Evolutionary conservation across 352 stramenopile species (phyloP), one percentile per base, ranked within the genome.

Genomic region (Globisporangium paddicum): DNA sequence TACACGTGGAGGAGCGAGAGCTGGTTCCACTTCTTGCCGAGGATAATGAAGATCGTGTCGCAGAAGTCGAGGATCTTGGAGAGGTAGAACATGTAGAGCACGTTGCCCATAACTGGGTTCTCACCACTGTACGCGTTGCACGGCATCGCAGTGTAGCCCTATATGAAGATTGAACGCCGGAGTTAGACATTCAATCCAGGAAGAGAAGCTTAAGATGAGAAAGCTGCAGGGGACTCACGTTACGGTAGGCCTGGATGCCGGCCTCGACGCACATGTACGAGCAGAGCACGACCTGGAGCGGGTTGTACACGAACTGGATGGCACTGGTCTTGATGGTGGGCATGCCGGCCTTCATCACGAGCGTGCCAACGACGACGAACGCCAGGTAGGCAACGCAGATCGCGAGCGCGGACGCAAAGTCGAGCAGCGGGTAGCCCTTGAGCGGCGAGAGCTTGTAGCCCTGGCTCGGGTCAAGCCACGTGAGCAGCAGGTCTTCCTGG

Each of bases 31-130:
- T 98, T 98, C 77, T 98, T 98, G 62, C 94, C 91, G 25, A 98
- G 64, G 57, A 99, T 92, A 70, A 99, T 99, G 79, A 99, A 99
- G 73, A 99, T 88, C 35, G 93, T 98, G 78, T 98, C 92, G 58
- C 75, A 73, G 57, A 96, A 95, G 65, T 98, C 92, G 19, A 97
- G 72, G 40, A 97, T 75, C 84, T 99, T 99, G 58, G 90, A 98
- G 55, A 99, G 74, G 82, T 98, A 99, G 72, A 99, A 99, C 16
- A 99, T 77, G 88, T 97, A 99, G 11, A 99, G 66, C 25, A 99
- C 70, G 69, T 98, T 97, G 57, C 80, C 90, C 69, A 99, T 85
- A 49, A 98, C 76, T 2, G 96, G 95, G 63, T 97, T 93, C 44
- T 83, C 72, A 14, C 71, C 66, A 65, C 92, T 82, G 71, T 92